These are phyloP conservation scores for Sporothrix sp. DNA, from an alignment of 2,329 filamentous ascomycete genomes.

Conservation along the genomic window DNA sequence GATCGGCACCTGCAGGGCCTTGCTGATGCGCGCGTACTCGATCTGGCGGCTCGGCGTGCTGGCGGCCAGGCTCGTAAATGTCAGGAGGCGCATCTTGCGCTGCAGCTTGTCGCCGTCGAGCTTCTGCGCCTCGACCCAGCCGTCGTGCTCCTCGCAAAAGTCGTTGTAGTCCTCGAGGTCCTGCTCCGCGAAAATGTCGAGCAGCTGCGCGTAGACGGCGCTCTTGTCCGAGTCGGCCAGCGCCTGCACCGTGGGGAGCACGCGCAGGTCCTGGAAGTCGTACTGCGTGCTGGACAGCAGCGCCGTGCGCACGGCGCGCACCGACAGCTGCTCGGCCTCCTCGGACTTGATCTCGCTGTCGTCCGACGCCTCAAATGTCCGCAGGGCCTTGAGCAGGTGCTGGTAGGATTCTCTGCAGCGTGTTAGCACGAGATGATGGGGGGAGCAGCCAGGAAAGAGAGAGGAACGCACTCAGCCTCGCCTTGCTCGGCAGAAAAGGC, in stretches of 20 bases:
- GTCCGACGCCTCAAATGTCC: slow-evolving; percentile 48
- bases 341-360: slow-evolving; percentile 47
- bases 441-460: slow-evolving; percentile 3
- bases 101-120: slow-evolving; percentile 65
- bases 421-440: slow-evolving; percentile 9
- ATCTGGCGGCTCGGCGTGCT: slow-evolving; percentile 76
- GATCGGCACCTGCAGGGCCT: slow-evolving; percentile 69
- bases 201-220: slow-evolving; percentile 75
- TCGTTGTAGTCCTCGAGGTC: slow-evolving; percentile 92
- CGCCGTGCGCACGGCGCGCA: slow-evolving; percentile 46
- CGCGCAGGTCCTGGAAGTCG: slow-evolving; percentile 72
- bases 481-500: slow-evolving; percentile 70
- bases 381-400: slow-evolving; percentile 54
- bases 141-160: slow-evolving; percentile 84
- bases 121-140: slow-evolving; percentile 68
- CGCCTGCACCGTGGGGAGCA: slow-evolving; percentile 73
- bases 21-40: slow-evolving; percentile 75
- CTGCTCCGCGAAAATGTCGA: slow-evolving; percentile 92
- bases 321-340: slow-evolving; percentile 50
- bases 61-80: slow-evolving; percentile 81
- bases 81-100: slow-evolving; percentile 94
- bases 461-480: slow-evolving; percentile 57
- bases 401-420: slow-evolving; percentile 49
- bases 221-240: slow-evolving; percentile 64
- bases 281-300: slow-evolving; percentile 48